Evolutionary conservation across 202 grass and related monocot species (phyloP), one percentile per base, ranked within the genome.

Genomic region (Digitaria exilis): DNA sequence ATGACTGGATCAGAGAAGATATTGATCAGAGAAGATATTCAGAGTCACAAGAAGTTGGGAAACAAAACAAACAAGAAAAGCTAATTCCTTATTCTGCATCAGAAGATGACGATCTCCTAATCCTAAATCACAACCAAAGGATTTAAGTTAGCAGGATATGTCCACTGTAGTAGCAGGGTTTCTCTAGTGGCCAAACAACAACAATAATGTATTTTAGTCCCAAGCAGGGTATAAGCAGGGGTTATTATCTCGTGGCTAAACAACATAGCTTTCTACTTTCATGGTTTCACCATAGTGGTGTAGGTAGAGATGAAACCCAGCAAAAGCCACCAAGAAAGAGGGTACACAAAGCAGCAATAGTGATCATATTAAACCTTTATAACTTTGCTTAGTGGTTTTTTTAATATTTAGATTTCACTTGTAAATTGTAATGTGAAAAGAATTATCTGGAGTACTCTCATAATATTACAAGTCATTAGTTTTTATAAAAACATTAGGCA

Each of bases 1-100:
- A 90, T 94, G 85, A 54, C 96, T 92, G 60, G 24, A 87, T 67
- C 29, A 79, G 75, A 69, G 51, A n/a, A n/a, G n/a, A n/a, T n/a
- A n/a, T n/a, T n/a, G n/a, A n/a, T n/a, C n/a, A n/a, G n/a, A n/a
- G n/a, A 78, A 68, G 5, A 39, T 22, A 69, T 29, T 68, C 34
- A 79, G 68, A 75, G 9, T 62, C 52, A 87, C n/a, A 71, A 5
- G 34, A 30, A 56, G 25, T 42, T 71, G 18, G 67, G 35, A 74
- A 65, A 63, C 51, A 80, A 76, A 71, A 49, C 48, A 84, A 80
- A 77, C 26, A 62, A 63, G 18, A 42, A 42, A 75, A 58, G 34
- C 6, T 42, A 76, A 57, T 34, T 39, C 17, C 11, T 57, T 41
- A 25, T 34, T 65, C 22, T 76, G 49, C 34, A 72, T 58, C 50